Percentiles rank a stretch among this genome's conserved stretches.
phyloP scores from a whole-genome alignment of 345 rosid genomes.

The Mallotus nudiflorus region DNA sequence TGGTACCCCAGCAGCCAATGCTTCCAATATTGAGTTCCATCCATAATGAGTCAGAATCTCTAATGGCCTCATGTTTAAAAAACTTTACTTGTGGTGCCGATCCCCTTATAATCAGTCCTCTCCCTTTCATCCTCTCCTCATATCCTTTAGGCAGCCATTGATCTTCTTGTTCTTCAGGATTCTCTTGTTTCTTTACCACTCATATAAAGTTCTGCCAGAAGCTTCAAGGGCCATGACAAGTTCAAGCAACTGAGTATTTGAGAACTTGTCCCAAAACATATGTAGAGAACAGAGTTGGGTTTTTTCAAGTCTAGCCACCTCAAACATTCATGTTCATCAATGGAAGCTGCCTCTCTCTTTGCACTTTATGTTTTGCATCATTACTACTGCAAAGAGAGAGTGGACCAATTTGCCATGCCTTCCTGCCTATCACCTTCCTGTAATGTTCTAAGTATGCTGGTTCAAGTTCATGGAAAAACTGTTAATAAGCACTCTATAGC shows the following conservation, averaged over 20 bases:
- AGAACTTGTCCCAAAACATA: slow-evolving; percentile 48
- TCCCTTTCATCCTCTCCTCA: slow-evolving; percentile 34
- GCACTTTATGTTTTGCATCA: slow-evolving; percentile 26
- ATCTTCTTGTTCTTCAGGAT: background rate
- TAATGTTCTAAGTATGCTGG: slow-evolving; percentile 27
- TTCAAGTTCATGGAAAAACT: slow-evolving; percentile 28
- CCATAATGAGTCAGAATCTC: slow-evolving; percentile 57
- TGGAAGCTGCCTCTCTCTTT: slow-evolving; percentile 31
- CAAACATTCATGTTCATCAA: slow-evolving; percentile 41
- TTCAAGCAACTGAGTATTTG: slow-evolving; percentile 36
- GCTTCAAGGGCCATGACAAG: slow-evolving; percentile 43
- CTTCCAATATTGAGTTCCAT: slow-evolving; percentile 52
- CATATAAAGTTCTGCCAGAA: slow-evolving; percentile 48
- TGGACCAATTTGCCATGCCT: slow-evolving; percentile 41
- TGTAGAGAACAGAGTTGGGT: slow-evolving; percentile 39
- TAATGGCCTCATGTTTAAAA: slow-evolving; percentile 44
- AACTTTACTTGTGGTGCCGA: slow-evolving; percentile 53
- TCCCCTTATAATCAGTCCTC: slow-evolving; percentile 38
- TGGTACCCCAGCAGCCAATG: slow-evolving; percentile 42
- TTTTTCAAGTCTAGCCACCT: slow-evolving; percentile 38
- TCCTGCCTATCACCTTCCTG: slow-evolving; percentile 19
- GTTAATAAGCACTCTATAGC: slow-evolving; percentile 21
- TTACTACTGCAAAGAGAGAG: slow-evolving; percentile 34
- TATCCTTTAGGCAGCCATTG: slow-evolving; percentile 42
- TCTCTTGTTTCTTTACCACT: slow-evolving; percentile 36